phyloP scores from a whole-genome alignment of 306 rosid genomes.

The Rosa rugosa region DNA sequence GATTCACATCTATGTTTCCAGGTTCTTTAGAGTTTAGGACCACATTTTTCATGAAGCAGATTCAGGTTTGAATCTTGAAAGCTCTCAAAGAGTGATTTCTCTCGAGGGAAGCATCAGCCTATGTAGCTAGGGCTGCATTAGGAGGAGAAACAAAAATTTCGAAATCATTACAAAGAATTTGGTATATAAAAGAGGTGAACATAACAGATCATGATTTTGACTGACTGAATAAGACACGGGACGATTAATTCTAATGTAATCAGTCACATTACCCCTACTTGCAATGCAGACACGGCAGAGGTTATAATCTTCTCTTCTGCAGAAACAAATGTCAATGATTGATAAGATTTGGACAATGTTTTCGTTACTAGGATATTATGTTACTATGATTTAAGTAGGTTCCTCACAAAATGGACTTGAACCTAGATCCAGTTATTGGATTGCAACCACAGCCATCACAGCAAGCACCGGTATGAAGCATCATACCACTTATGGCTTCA shows the following conservation, averaged over 20 bases:
- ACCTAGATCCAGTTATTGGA: slow-evolving; percentile 85
- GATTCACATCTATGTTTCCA: neutral
- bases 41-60: slow-evolving; percentile 37
- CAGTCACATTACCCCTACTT: slow-evolving; percentile 49
- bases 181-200: neutral
- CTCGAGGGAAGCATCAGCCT: slow-evolving; percentile 64
- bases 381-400: neutral
- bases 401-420: slow-evolving; percentile 70
- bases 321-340: slow-evolving; percentile 9
- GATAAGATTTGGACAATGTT: neutral
- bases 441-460: slow-evolving; percentile 81
- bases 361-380: neutral
- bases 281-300: slow-evolving; percentile 69
- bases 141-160: neutral
- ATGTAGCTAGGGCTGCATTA: slow-evolving; percentile 1
- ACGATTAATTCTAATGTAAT: slow-evolving; percentile 58
- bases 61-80: slow-evolving; percentile 55
- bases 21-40: neutral
- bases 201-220: neutral
- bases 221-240: slow-evolving; percentile 28
- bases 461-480: slow-evolving; percentile 62
- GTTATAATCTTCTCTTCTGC: slow-evolving; percentile 66
- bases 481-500: slow-evolving; percentile 42
- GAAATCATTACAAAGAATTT: neutral
- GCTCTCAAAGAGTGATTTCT: slow-evolving; percentile 38